Conservation (phyloP, 1,139 yeast species). For the Wickerhamiella pararugosa region DNA sequence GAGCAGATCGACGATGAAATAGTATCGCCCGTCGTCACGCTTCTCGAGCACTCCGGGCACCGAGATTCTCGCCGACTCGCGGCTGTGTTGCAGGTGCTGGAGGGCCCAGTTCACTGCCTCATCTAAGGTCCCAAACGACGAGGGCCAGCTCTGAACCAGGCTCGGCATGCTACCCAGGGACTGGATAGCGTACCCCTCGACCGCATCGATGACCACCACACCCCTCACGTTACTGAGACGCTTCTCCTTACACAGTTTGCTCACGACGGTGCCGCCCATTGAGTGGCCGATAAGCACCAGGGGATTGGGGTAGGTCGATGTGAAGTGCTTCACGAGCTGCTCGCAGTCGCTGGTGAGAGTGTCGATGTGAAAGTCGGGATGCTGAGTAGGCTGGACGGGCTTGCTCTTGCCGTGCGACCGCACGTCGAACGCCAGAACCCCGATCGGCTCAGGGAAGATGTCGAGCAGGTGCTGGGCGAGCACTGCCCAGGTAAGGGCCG, state of each 20-base stretch:
- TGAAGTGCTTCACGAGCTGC: conserved; percentile 28
- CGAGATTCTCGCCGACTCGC: conserved; percentile 53
- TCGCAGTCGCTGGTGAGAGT: conserved; percentile 44
- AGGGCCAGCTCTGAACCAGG: conserved; percentile 51
- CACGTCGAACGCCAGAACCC: conserved; percentile 51
- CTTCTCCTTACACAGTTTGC: conserved; percentile 29
- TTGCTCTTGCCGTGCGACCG: conserved; percentile 60
- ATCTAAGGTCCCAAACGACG: conserved; percentile 33
- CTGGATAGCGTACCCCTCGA: conserved; percentile 76
- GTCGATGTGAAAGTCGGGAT: conserved; percentile 32
- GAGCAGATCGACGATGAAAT: conserved; percentile 52
- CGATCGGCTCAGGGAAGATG: conserved; percentile 16
- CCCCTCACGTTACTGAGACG: conserved; percentile 31
- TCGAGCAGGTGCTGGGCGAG: conserved; percentile 26
- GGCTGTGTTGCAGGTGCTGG: conserved; percentile 35
- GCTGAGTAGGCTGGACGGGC: conserved; percentile 15
- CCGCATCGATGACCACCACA: conserved; percentile 70
- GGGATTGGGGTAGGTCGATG: conserved; percentile 15
- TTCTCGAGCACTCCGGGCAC: conserved; percentile 48
- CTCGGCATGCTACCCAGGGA: conserved; percentile 52
- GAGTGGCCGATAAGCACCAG: conserved; percentile 72
- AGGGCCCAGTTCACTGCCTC: conserved; percentile 61
- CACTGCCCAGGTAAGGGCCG: conserved; percentile 60
- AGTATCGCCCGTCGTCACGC: conserved; percentile 14
- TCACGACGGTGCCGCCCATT: conserved; percentile 74